Base-by-base conservation (phyloP, 2,329 filamentous ascomycete species). In the Grosmannia serpens region DNA sequence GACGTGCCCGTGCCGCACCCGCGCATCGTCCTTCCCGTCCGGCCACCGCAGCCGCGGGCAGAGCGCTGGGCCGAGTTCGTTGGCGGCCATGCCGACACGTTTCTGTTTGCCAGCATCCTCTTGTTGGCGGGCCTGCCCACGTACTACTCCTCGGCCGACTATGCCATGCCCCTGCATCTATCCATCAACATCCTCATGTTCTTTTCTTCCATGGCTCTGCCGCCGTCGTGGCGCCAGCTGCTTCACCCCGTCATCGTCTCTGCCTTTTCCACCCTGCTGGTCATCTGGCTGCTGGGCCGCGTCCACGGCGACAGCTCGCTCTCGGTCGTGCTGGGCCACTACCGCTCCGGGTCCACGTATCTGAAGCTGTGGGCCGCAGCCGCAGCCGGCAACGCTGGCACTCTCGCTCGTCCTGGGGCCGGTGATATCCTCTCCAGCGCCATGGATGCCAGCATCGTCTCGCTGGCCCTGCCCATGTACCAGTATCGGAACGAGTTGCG, bases 391-490 rank as follows among this genome's bases (percentile, higher is more conserved):
- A n/a, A 20, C 24, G n/a, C 49, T 20, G 8, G 10, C 8, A 29
- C 38, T 20, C 60, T 67, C 24, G 58, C 70, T 2, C 64, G 68
- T 2, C 79, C 80, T 0, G 82, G 82, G 9, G 80, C 82, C 0
- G 82, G 79, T 24, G 81, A 85, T 62, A 65, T 84, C 26, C 76
- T 84, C 60, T 70, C 73, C 61, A 79, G 75, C 49, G 67, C 78
- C 7, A 74, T 85, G 2, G 81, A 85, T 64, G 80, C 79, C 8
- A 75, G 74, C 61, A 84, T 85, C 62, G 78, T 84, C 0, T 74
- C 79, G 1, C 74, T 85, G 3, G 81, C 81, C 2, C 68, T 85
- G 22, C 81, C 82, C 0, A 84, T 84, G 79, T 84, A 79, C 66
- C 76, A 78, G 58, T 83, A 83, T 68, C 76, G 81, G 3, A 72